A percentile compares a stretch with the other conserved stretches of the same genome.
Conservation (phyloP, 129 eudicot species). For the Arctium lappa region DNA sequence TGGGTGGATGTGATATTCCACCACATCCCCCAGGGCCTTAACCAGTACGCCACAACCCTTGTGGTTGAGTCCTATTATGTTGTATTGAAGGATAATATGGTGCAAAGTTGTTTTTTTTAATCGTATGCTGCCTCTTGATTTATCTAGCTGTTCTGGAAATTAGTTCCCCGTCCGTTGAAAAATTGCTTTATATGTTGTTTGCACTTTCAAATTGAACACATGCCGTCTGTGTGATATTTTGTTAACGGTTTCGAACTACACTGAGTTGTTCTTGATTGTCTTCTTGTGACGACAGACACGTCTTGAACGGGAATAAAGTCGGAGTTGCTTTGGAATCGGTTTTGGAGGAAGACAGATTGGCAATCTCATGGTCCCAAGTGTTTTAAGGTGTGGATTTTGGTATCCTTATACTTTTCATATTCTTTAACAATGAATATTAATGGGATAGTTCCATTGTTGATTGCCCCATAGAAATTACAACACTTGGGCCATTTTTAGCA, state of each 20-base stretch:
- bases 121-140: neutral
- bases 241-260: neutral
- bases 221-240: neutral
- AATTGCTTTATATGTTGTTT: slow-evolving; percentile 1
- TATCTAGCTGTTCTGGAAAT: neutral
- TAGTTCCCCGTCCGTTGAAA: neutral
- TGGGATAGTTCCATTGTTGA: neutral
- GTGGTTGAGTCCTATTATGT: too few relatives aligned
- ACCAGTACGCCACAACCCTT: too few relatives aligned
- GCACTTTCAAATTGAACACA: too few relatives aligned
- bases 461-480: neutral
- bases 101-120: neutral
- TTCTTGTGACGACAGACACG: neutral
- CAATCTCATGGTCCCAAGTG: neutral
- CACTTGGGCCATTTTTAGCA: neutral
- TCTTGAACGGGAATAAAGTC: neutral
- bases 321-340: neutral
- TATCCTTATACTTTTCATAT: neutral
- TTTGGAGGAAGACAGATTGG: slow-evolving; percentile 7
- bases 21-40: too few relatives aligned
- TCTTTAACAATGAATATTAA: neutral
- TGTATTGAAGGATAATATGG: too few relatives aligned
- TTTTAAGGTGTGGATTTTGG: neutral
- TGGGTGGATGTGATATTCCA: too few relatives aligned
- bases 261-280: neutral